phyloP scores from a whole-genome alignment of 2,329 filamentous ascomycete genomes.

The Teratosphaeria epicoccoides region DNA sequence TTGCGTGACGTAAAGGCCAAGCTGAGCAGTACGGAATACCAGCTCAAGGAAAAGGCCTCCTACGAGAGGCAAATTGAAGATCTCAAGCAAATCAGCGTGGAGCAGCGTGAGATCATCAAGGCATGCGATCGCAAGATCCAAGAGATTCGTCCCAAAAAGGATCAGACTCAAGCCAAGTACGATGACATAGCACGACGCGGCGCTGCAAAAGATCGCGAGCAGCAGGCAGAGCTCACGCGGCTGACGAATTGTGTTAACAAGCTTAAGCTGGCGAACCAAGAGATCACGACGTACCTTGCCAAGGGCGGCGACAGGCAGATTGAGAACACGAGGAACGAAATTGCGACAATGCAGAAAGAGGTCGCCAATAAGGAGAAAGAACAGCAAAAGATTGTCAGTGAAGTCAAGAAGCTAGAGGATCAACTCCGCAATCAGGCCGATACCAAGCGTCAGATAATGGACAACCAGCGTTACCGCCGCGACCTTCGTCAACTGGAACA shows the following conservation, averaged over 20 bases:
- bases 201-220: constrained; percentile 58
- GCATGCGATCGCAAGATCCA: constrained; percentile 63
- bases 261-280: constrained; percentile 61
- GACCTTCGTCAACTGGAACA: constrained; percentile 57
- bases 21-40: constrained; percentile 57
- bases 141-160: constrained; percentile 62
- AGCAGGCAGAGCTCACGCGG: constrained; percentile 59
- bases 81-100: constrained; percentile 54
- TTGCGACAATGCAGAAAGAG: constrained; percentile 55
- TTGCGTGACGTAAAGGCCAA: constrained; percentile 64
- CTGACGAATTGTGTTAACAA: constrained; percentile 67
- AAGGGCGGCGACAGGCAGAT: constrained; percentile 65
- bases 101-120: constrained; percentile 60
- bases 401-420: constrained; percentile 67
- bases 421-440: constrained; percentile 69
- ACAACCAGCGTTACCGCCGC: constrained; percentile 80
- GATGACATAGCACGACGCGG: constrained; percentile 67
- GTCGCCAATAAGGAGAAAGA: constrained; percentile 58
- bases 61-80: constrained; percentile 63
- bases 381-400: constrained; percentile 53
- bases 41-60: constrained; percentile 70
- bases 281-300: constrained; percentile 71
- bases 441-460: constrained; percentile 74
- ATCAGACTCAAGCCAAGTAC: constrained; percentile 62
- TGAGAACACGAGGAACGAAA: constrained; percentile 56